Base-by-base conservation (phyloP, 1,284 basidiomycete genomes). In the Inonotus hispidus region DNA sequence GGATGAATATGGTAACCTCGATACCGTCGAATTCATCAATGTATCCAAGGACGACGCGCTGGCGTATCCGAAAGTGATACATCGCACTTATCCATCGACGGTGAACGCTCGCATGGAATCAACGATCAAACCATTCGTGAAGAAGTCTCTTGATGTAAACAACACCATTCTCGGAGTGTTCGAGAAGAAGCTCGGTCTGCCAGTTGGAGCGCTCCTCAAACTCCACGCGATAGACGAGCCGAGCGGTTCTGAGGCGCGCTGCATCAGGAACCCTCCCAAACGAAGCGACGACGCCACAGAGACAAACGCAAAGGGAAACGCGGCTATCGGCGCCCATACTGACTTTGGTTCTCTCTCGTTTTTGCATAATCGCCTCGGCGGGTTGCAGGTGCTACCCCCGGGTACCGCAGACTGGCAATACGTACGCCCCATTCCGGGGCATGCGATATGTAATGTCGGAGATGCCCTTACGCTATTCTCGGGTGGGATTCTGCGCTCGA, bases 361-460 rank as follows among this genome's bases (percentile, higher is more conserved):
- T 71, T 72, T 88, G 55, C 84, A 87, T 69, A 89, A 89, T 70
- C 79, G 80, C 13, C 78, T 90, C 0, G 87, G 88, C 2, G 88
- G 88, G 0, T 72, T 90, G 6, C 88, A 90, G 66, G 86, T 90
- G 0, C 75, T 88, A 45, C 78, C 80, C 0, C 86, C 86, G 0
- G 82, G 82, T 1, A 73, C 78, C 8, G 77, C 82, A 19, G 71
- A 78, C 25, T 90, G 88, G 88, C 82, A 83, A 66, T 90, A 88
- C 64, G 76, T 89, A 62, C 79, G 80, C 75, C 85, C 85, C 1
- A 68, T 88, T 32, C 79, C 81, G 0, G 80, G 81, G 0, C 80
- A 84, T 61, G 81, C 81, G 1, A 74, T 86, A 29, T 84, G 84
- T 69, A 86, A 86, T 64, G 59, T 85, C 10, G 84, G 84, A 10